Evolutionary conservation across 176 grass and related monocot species (phyloP), one percentile per base, ranked within the genome.

Genomic region (Oryza glaberrima): DNA sequence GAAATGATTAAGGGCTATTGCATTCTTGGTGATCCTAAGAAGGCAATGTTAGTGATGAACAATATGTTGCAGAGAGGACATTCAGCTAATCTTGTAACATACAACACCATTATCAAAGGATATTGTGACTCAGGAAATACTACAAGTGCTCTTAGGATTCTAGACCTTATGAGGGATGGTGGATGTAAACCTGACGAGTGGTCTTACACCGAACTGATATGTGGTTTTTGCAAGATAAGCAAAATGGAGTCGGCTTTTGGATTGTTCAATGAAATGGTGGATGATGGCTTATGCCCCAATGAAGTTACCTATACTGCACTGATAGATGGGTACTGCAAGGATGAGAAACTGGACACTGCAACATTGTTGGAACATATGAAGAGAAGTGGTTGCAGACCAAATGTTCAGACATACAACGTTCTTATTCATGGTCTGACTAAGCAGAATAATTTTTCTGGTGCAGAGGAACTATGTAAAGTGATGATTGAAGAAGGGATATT

Each of bases 311-410:
- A 73, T 41, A 94, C 87, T 67, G 46, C 92, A 71, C 43, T 92
- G 34, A 90, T 94, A 67, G 85, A 91, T 83, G 90, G 92, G 14
- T 90, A 73, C 78, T 84, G 90, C 84, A 94, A 94, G 84, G 65
- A 85, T 14, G 81, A 85, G 78, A 86, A 87, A 79, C 44, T 88
- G 13, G 87, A 82, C 58, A 25, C 52, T 83, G 92, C 92, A 9
- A 85, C 82, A 78, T 79, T 94, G 72, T 76, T 94, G 11, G 72
- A 92, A 16, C 81, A 69, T 30, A 89, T 94, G 89, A 85, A 90
- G 40, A 82, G 65, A 90, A 90, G 69, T 84, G 84, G 81, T 56
- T 89, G 83, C 70, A 92, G 75, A 69, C 92, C 90, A 73, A 94
- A 85, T 92, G 73, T 80, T 69, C 77, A 67, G 26, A 92, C 92